Evolutionary conservation across 495 filamentous ascomycete species (phyloP).

Genomic region (Neurospora cerealis): DNA sequence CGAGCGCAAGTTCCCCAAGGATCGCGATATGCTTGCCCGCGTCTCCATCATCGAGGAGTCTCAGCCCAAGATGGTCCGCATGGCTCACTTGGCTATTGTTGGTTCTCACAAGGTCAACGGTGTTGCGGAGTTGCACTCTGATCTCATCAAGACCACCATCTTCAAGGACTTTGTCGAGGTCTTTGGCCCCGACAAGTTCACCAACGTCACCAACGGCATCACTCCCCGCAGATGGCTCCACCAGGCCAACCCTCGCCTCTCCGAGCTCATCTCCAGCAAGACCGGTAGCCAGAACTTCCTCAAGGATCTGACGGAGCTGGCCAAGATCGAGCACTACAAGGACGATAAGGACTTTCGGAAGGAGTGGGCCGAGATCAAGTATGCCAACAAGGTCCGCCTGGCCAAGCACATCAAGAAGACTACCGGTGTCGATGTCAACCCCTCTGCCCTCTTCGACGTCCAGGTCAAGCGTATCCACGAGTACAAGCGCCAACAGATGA

Average conservation of each 20-base stretch:
- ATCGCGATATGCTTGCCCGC: constrained; percentile 70
- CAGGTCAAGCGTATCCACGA: constrained; percentile 99
- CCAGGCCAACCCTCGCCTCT: constrained; percentile 90
- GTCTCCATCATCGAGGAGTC: constrained; percentile 97
- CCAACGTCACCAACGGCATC: constrained; percentile 96
- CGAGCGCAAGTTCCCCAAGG: constrained; percentile 80
- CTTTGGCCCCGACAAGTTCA: constrained; percentile 94
- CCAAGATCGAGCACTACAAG: constrained; percentile 68
- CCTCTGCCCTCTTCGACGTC: constrained; percentile 82
- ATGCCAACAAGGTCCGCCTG: constrained; percentile 58
- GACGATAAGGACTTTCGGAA: constrained; percentile 83
- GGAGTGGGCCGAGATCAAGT: constrained; percentile 87
- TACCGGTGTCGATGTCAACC: constrained; percentile 72
- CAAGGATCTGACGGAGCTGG: constrained; percentile 76
- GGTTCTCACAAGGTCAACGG: constrained; percentile 99
- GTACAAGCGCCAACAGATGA: constrained; percentile 98
- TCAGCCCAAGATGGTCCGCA: constrained; percentile 94
- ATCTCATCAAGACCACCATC: constrained; percentile 94
- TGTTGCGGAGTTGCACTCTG: constrained; percentile 93
- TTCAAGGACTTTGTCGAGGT: constrained; percentile 97
- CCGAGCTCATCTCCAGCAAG: constrained; percentile 85
- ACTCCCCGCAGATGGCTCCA: constrained; percentile 94
- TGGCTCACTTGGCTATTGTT: constrained; percentile 91
- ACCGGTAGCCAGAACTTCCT: constrained; percentile 72
- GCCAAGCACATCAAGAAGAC: constrained; percentile 82